phyloP scores from a whole-genome alignment of 2,329 filamentous ascomycete species.

The Mollisia scopiformis region DNA sequence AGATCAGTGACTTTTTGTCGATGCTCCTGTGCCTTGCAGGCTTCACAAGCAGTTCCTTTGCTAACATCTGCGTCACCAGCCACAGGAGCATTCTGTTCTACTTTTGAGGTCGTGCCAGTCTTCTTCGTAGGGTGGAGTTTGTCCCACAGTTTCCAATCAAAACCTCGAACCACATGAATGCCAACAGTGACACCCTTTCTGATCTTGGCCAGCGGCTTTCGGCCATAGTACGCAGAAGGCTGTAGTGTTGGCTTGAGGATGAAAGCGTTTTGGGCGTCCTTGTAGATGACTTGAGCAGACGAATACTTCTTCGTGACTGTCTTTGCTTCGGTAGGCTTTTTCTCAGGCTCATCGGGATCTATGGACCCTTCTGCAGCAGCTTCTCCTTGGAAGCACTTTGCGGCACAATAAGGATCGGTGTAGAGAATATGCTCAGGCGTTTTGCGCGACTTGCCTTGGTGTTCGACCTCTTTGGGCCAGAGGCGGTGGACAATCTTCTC shows the following conservation, averaged over 20 bases:
- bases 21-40: constrained; percentile 66
- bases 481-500: constrained; percentile 82
- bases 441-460: constrained; percentile 37
- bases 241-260: constrained; percentile 84
- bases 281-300: constrained; percentile 85
- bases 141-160: constrained; percentile 78
- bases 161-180: constrained; percentile 86
- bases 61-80: constrained; percentile 18
- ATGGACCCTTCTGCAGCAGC: constrained; percentile 57
- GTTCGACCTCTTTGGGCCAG: constrained; percentile 67
- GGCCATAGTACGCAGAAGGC: constrained; percentile 82
- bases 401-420: constrained; percentile 60
- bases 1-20: constrained; percentile 80
- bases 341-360: constrained; percentile 24
- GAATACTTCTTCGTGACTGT: constrained; percentile 60
- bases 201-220: constrained; percentile 81
- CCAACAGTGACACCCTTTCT: constrained; percentile 78
- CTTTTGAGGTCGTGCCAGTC: constrained; percentile 36
- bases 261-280: constrained; percentile 75
- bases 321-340: constrained; percentile 20
- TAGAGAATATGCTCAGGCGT: constrained; percentile 20
- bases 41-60: constrained; percentile 45
- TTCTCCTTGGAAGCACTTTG: constrained; percentile 61
- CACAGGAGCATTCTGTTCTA: constrained; percentile 27
- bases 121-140: constrained; percentile 57